Conservation (phyloP, 768 basidiomycete genomes). For the Bullera alba region DNA sequence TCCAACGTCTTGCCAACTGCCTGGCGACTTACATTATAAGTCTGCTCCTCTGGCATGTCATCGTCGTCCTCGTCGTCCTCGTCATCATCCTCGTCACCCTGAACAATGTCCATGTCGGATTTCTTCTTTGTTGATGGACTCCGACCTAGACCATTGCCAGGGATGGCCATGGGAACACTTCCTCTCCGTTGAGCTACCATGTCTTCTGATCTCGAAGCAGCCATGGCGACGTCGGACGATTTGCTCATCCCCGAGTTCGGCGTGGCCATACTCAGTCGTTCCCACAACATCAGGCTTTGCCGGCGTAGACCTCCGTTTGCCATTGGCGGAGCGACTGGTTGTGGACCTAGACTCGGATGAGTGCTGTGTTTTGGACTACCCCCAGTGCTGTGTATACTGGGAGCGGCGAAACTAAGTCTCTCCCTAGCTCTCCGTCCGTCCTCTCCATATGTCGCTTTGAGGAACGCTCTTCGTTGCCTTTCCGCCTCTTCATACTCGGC, state of each 20-base stretch:
- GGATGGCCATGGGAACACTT: conserved; percentile 43
- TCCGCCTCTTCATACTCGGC: conserved; percentile 43
- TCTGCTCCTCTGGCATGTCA: conserved; percentile 1
- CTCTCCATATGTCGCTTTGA: conserved; percentile 37
- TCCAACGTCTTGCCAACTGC: neutral
- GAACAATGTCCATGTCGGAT: conserved; percentile 15
- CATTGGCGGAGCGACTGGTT: conserved; percentile 5
- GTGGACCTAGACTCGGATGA: neutral
- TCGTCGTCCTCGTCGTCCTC: conserved; percentile 12
- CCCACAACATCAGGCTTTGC: conserved; percentile 36
- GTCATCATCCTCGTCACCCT: conserved; percentile 13
- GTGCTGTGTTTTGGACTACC: conserved; percentile 1
- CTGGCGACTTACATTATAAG: neutral
- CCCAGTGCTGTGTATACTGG: neutral
- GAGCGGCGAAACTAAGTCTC: conserved; percentile 25
- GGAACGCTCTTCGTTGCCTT: conserved; percentile 38
- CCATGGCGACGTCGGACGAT: conserved; percentile 8
- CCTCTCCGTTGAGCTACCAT: conserved; percentile 19
- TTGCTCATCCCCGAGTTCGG: too few species aligned
- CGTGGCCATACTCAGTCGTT: too few species aligned
- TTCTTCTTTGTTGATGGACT: conserved; percentile 14
- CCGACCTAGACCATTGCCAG: conserved; percentile 21
- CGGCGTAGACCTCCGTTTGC: conserved; percentile 13
- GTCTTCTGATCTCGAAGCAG: conserved; percentile 3
- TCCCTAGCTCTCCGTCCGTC: conserved; percentile 33